These are phyloP conservation scores for Primulina eburnea DNA, from an alignment of 257 asterid species.

Conservation along the genomic window DNA sequence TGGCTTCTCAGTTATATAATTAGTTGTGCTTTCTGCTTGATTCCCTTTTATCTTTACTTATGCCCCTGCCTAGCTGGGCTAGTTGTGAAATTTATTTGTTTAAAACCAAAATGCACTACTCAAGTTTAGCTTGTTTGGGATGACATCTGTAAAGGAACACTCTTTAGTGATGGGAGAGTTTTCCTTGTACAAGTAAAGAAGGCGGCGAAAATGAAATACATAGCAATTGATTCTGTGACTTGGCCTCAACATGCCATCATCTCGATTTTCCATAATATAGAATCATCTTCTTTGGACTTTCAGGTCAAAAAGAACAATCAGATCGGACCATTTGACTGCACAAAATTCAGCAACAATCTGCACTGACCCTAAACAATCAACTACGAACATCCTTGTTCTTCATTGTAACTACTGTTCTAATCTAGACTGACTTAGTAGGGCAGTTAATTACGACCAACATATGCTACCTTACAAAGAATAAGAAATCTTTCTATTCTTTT, in stretches of 20 bases:
- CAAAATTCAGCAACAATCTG: conserved; percentile 50
- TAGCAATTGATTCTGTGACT: not conserved
- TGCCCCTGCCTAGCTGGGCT: not conserved
- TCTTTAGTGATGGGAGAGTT: not conserved
- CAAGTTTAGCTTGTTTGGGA: not conserved
- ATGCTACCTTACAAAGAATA: conserved; percentile 15
- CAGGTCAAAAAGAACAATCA: conserved; percentile 75
- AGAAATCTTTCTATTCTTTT: conserved; percentile 7
- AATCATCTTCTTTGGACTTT: conserved; percentile 26
- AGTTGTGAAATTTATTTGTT: not conserved
- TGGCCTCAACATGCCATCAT: not conserved
- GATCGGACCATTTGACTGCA: conserved; percentile 88
- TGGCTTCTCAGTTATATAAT: not conserved
- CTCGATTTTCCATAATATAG: conserved; percentile 9
- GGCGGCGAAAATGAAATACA: not conserved
- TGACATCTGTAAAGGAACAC: not conserved
- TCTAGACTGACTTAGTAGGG: conserved; percentile 24
- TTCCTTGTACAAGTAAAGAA: not conserved
- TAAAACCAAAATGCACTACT: not conserved
- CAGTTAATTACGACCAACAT: conserved; percentile 1
- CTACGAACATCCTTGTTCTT: conserved; percentile 35
- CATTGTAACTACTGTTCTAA: conserved; percentile 26
- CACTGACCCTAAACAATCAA: conserved; percentile 36
- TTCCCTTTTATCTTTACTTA: not conserved
- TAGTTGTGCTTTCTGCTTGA: not conserved